phyloP scores from a whole-genome alignment of 345 rosid species.

The Syzygium jambos region DNA sequence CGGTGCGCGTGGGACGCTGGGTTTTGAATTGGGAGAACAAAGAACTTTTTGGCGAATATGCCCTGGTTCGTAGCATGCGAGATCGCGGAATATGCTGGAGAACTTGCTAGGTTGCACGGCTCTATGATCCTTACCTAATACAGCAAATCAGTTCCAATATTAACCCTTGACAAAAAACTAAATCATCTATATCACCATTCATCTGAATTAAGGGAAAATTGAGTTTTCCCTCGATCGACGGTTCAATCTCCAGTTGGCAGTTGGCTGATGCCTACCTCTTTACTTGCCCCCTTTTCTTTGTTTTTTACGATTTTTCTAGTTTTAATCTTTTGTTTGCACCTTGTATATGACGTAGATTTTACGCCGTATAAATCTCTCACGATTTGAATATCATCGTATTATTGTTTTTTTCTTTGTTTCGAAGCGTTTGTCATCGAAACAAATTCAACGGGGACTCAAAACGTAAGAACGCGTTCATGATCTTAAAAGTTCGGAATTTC shows the following conservation, averaged over 20 bases:
- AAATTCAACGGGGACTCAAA: background rate
- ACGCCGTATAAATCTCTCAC: background rate
- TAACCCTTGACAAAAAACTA: background rate
- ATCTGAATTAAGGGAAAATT: background rate
- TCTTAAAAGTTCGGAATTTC: background rate
- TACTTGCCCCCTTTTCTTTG: background rate
- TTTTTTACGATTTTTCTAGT: too few species aligned
- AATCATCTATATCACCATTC: background rate
- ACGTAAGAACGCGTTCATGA: background rate
- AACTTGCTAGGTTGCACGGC: background rate
- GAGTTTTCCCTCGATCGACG: accelerated
- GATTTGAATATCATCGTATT: background rate
- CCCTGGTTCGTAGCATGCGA: background rate
- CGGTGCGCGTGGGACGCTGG: background rate
- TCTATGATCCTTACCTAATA: background rate
- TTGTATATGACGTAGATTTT: background rate
- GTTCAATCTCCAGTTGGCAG: background rate
- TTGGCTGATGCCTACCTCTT: background rate
- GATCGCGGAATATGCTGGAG: background rate
- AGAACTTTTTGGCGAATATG: background rate
- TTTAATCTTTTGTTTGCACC: background rate
- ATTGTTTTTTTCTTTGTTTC: background rate
- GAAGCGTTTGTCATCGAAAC: background rate
- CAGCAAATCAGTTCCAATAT: background rate
- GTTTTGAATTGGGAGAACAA: background rate